A percentile compares a stretch with the other conserved stretches of the same genome.
phyloP scores from a whole-genome alignment of 257 asterid species.

The Verbena officinalis region DNA sequence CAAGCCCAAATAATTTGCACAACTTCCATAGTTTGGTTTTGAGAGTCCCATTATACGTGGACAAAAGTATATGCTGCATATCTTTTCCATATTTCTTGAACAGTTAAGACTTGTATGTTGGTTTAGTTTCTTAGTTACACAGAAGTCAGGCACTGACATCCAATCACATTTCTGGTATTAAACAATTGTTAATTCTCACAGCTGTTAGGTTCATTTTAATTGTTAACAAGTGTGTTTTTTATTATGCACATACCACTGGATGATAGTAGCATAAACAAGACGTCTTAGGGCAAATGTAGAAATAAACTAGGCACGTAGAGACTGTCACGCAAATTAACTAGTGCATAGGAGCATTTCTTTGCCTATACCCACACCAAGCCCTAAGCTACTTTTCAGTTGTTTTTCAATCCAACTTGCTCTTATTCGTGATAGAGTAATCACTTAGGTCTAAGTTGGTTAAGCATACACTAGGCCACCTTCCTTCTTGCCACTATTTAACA shows the following conservation, averaged over 20 bases:
- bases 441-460: not conserved
- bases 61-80: not conserved
- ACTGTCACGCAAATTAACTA: not conserved
- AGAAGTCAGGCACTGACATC: not conserved
- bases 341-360: not conserved
- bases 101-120: not conserved
- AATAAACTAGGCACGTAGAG: not conserved
- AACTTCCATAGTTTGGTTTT: not conserved
- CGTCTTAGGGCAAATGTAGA: not conserved
- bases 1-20: not conserved
- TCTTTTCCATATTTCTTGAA: not conserved
- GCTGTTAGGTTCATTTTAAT: not conserved
- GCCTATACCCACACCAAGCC: conserved; percentile 1
- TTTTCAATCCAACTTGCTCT: no score
- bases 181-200: not conserved
- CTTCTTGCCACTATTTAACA: not conserved
- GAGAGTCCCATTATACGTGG: not conserved
- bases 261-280: no score
- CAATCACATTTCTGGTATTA: not conserved
- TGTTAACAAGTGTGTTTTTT: not conserved
- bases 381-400: not conserved
- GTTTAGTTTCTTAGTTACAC: not conserved
- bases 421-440: no score
- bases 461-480: not conserved
- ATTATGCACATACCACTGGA: not conserved